phyloP scores from a whole-genome alignment of 768 basidiomycete species.

The Boletus eberwhitei region DNA sequence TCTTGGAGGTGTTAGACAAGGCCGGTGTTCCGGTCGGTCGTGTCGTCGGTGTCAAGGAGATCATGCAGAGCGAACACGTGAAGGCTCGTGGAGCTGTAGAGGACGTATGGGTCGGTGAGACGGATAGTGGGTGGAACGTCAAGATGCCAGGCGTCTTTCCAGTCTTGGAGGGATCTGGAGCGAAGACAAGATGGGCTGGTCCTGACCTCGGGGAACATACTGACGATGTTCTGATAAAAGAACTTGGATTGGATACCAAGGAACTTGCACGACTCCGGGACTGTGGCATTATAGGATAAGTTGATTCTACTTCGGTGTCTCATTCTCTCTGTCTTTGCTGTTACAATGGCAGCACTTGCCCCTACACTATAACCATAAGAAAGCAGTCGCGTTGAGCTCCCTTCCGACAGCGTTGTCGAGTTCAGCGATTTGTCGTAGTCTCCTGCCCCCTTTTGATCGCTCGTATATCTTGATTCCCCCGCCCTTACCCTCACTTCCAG shows the following conservation, averaged over 20 bases:
- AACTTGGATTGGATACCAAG: constrained; percentile 39
- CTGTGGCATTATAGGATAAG: constrained; percentile 26
- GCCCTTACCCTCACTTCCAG: constrained; percentile 46
- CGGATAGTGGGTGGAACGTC: constrained; percentile 51
- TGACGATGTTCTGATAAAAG: constrained; percentile 42
- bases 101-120: constrained; percentile 50
- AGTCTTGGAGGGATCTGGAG: constrained; percentile 54
- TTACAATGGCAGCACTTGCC: background rate
- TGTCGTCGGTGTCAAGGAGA: constrained; percentile 60
- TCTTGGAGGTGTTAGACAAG: constrained; percentile 44
- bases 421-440: constrained; percentile 50
- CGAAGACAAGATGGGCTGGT: constrained; percentile 63
- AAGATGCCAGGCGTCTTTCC: constrained; percentile 70
- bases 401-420: constrained; percentile 36
- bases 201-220: constrained; percentile 65
- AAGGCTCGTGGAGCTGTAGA: constrained; percentile 53
- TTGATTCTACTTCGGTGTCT: background rate
- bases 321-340: background rate
- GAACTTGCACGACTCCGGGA: constrained; percentile 39
- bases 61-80: constrained; percentile 56
- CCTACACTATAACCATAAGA: constrained; percentile 33
- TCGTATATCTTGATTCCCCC: constrained; percentile 73
- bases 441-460: constrained; percentile 55
- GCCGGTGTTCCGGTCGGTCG: constrained; percentile 64
- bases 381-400: constrained; percentile 33